Evolutionary conservation across 1,139 yeast genomes (phyloP), one percentile per base, ranked within the genome.

Genomic region (Yamadazyma buinensis): DNA sequence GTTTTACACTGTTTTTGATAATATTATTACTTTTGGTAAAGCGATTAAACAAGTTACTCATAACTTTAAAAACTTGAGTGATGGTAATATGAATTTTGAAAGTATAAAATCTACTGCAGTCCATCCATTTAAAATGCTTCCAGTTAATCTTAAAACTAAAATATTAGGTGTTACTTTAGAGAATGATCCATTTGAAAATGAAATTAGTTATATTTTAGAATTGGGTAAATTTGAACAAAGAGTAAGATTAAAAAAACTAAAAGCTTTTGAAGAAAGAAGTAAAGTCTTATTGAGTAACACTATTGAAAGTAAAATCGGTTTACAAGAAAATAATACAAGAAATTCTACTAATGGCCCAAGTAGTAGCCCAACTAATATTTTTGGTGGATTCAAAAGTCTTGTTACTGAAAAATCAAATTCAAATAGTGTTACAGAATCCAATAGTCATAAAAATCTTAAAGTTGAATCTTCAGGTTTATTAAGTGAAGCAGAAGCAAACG

Each of bases 1-100:
- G 36, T 74, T 83, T 39, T 82, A 80, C 54, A 73, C 77, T 9
- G 74, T 84, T 25, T 63, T 82, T 35, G 95, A 84, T 44, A 81
- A 81, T 45, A 51, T 77, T 3, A 72, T 82, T 25, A 77, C 85
- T 0, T 59, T 77, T 36, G 69, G 67, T 38, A 84, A 84, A 51
- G 72, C 86, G 0, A 55, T 75, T 13, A 67, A 64, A 37, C 87
- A 82, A 41, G 62, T 84, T 20, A 52, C 54, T 25, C 61, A 62
- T 34, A 80, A 82, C 35, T 79, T 80, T 40, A 46, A 57, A 15
- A 58, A 66, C 31, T 54, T 75, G 25, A 55, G 61, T 9, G 48
- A 55, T 12, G 63, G 69, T 2, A 52, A 67, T 5, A 50, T 56
- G 15, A 72, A 76, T 6, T 61, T 58, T 35, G 57, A 60, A 12